These are phyloP conservation scores for Pichia membranifaciens DNA, from an alignment of 805 yeast genomes.

Conservation along the genomic window DNA sequence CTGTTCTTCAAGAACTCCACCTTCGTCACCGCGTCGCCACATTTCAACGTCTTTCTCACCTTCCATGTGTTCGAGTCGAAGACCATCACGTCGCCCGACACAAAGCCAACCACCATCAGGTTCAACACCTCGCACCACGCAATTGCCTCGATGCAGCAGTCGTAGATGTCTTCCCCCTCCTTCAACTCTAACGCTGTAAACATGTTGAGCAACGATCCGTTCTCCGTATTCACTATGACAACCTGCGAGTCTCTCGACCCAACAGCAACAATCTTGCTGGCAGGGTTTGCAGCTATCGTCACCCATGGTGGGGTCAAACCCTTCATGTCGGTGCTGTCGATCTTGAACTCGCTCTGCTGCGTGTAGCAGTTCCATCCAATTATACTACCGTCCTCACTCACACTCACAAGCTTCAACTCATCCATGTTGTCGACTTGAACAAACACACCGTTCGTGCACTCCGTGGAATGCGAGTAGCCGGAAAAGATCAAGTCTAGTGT, in stretches of 20 bases:
- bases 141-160: constrained; percentile 73
- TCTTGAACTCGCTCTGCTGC: constrained; percentile 60
- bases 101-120: constrained; percentile 81
- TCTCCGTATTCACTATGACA: constrained; percentile 67
- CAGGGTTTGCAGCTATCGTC: constrained; percentile 48
- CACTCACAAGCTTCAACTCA: constrained; percentile 60
- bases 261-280: constrained; percentile 50
- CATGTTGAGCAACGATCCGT: constrained; percentile 63
- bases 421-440: constrained; percentile 54
- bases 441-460: constrained; percentile 77
- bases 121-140: constrained; percentile 60
- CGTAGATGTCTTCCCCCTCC: constrained; percentile 52
- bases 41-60: constrained; percentile 61
- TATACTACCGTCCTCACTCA: constrained; percentile 80
- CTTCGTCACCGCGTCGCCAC: constrained; percentile 83
- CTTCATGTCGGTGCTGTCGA: constrained; percentile 59
- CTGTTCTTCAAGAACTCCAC: constrained; percentile 53
- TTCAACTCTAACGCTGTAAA: constrained; percentile 59
- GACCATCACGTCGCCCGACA: constrained; percentile 77
- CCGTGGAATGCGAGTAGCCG: constrained; percentile 74
- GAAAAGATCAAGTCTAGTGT: constrained; percentile 65
- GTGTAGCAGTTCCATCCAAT: constrained; percentile 89
- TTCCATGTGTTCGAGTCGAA: constrained; percentile 86
- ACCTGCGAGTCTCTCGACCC: constrained; percentile 88
- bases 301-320: constrained; percentile 89